These are phyloP conservation scores for Collybia mongolica DNA, from an alignment of 768 basidiomycete species.

Conservation along the genomic window DNA sequence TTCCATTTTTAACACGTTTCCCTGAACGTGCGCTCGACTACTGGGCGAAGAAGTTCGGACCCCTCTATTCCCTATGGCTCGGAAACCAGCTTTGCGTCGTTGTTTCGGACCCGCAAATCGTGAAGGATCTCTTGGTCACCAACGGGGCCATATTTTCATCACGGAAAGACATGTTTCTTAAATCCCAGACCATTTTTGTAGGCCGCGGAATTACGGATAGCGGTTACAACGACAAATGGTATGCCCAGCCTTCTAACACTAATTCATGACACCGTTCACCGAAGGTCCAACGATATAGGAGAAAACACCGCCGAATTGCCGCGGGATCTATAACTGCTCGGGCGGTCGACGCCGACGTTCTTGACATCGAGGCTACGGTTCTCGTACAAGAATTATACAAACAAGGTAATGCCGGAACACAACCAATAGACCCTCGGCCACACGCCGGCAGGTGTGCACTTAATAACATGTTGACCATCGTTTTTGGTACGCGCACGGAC, in stretches of 20 bases:
- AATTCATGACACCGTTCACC: background rate
- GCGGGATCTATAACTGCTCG: conserved; percentile 26
- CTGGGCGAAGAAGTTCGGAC: conserved; percentile 42
- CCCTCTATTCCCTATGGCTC: conserved; percentile 43
- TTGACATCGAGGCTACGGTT: conserved; percentile 38
- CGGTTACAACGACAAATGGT: conserved; percentile 43
- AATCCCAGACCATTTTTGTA: conserved; percentile 40
- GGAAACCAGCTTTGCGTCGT: conserved; percentile 48
- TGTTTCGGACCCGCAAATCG: conserved; percentile 41
- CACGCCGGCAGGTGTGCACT: conserved; percentile 35
- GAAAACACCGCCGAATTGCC: conserved; percentile 41
- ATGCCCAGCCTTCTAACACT: background rate
- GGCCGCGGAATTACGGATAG: conserved; percentile 43
- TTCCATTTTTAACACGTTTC: conserved; percentile 37
- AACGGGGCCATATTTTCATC: conserved; percentile 47
- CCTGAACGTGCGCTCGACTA: conserved; percentile 39
- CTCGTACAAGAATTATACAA: conserved; percentile 35
- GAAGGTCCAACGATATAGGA: conserved; percentile 21
- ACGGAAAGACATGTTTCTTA: conserved; percentile 42
- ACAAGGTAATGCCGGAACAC: conserved; percentile 25
- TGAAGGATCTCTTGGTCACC: conserved; percentile 41
- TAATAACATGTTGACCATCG: conserved; percentile 45
- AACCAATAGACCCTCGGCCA: conserved; percentile 36
- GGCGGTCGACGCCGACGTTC: conserved; percentile 31
- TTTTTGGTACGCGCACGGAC: conserved; percentile 40